Percentiles rank a stretch among this genome's conserved stretches.
Conservation (phyloP, 2,329 filamentous ascomycete species). For the Dryadomyces sulphureus region DNA sequence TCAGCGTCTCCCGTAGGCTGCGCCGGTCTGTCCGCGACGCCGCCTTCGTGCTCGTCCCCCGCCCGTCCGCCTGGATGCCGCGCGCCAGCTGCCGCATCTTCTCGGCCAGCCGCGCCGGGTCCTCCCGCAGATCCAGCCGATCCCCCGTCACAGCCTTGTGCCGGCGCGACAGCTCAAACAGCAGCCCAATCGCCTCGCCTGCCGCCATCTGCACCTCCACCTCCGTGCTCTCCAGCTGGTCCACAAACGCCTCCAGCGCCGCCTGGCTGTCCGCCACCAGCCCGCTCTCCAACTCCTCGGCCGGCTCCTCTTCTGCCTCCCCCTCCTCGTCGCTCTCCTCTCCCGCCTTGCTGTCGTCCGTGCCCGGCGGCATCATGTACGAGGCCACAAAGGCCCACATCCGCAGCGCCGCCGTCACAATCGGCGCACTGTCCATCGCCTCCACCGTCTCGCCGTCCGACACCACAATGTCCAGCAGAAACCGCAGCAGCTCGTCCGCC, state of each 20-base stretch:
- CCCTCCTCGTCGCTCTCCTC: conserved; percentile 44
- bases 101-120: conserved; percentile 31
- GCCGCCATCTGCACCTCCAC: conserved; percentile 61
- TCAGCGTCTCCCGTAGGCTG: conserved; percentile 31
- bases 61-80: conserved; percentile 13
- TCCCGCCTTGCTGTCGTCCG: conserved; percentile 50
- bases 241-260: conserved; percentile 67
- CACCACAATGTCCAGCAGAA: conserved; percentile 61
- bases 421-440: conserved; percentile 52
- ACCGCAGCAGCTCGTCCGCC: conserved; percentile 57
- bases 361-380: conserved; percentile 40
- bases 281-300: conserved; percentile 53
- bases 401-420: conserved; percentile 61
- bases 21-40: conserved; percentile 34
- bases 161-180: conserved; percentile 56
- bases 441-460: conserved; percentile 62
- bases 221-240: conserved; percentile 67
- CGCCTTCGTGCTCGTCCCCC: conserved; percentile 22
- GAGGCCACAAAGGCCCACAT: conserved; percentile 68
- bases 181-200: conserved; percentile 64
- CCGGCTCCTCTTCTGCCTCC: background rate
- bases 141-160: conserved; percentile 34
- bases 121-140: conserved; percentile 32
- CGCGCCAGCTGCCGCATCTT: conserved; percentile 32
- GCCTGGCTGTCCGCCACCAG: conserved; percentile 43